phyloP scores from a whole-genome alignment of 768 basidiomycete species.

The Podaxis mareebaensis region DNA sequence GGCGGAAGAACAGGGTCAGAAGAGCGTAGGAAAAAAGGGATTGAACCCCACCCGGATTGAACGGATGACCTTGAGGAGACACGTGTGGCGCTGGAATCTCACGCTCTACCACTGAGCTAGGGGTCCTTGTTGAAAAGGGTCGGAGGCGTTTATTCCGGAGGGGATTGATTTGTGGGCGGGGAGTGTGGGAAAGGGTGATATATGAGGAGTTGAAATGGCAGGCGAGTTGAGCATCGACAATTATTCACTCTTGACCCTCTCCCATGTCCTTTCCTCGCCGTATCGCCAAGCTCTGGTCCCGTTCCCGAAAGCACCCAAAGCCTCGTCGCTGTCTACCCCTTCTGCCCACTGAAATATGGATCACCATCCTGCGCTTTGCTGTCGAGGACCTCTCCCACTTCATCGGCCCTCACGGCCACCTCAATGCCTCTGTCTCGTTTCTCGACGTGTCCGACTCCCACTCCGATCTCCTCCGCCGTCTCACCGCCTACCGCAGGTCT shows the following conservation, averaged over 20 bases:
- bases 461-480: slow-evolving; percentile 33
- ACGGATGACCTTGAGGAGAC: slow-evolving; percentile 49
- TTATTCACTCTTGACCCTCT: neutral
- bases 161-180: no score
- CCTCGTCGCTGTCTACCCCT: neutral
- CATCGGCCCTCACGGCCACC: slow-evolving; percentile 15
- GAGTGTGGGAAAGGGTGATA: neutral
- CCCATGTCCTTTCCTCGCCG: neutral
- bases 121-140: neutral
- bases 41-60: slow-evolving; percentile 44
- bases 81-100: slow-evolving; percentile 15
- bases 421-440: slow-evolving; percentile 50
- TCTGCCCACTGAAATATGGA: slow-evolving; percentile 69
- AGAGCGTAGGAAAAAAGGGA: neutral
- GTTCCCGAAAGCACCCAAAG: neutral
- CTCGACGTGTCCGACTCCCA: slow-evolving; percentile 45
- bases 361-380: slow-evolving; percentile 62
- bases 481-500: slow-evolving; percentile 43
- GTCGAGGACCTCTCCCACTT: slow-evolving; percentile 29
- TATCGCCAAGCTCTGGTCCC: neutral
- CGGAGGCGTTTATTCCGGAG: no score
- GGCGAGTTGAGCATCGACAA: neutral
- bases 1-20: neutral
- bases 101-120: slow-evolving; percentile 7
- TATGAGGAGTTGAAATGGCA: neutral